Evolutionary conservation across 257 asterid genomes (phyloP).

Genomic region (Jacaranda copaia): DNA sequence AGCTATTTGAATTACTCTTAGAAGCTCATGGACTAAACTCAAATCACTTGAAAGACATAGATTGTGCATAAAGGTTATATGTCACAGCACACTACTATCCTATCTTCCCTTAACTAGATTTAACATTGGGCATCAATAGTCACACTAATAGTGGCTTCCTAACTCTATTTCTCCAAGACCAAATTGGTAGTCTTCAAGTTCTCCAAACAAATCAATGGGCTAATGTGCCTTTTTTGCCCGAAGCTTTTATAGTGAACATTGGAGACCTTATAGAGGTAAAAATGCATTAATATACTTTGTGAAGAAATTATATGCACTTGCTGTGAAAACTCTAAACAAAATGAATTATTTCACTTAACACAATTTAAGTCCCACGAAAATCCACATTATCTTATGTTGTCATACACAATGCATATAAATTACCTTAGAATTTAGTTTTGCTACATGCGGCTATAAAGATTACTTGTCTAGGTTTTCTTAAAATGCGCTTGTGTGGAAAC

Average conservation of each 20-base stretch:
- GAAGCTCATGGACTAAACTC: constrained; percentile 35
- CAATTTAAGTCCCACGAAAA: too few species aligned
- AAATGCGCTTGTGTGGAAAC: too few species aligned
- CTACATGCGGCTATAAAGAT: too few species aligned
- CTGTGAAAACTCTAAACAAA: too few species aligned
- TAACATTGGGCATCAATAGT: constrained; percentile 31
- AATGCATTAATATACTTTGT: neutral
- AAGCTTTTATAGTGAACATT: constrained; percentile 37
- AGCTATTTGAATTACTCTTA: constrained; percentile 26
- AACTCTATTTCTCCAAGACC: constrained; percentile 39
- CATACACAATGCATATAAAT: too few species aligned
- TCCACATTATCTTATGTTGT: too few species aligned
- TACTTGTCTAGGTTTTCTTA: too few species aligned
- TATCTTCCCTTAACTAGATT: constrained; percentile 43
- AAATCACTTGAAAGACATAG: constrained; percentile 43
- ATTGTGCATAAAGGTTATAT: constrained; percentile 37
- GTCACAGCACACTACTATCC: constrained; percentile 40
- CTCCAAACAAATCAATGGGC: constrained; percentile 33
- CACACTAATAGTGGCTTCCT: constrained; percentile 44
- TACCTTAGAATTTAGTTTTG: too few species aligned
- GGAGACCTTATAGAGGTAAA: constrained; percentile 43
- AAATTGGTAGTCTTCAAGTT: constrained; percentile 42
- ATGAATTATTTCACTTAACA: too few species aligned
- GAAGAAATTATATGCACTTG: too few species aligned
- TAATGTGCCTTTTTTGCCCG: constrained; percentile 37